These are phyloP conservation scores for Hura crepitans DNA, from an alignment of 441 rosid species.

Conservation along the genomic window DNA sequence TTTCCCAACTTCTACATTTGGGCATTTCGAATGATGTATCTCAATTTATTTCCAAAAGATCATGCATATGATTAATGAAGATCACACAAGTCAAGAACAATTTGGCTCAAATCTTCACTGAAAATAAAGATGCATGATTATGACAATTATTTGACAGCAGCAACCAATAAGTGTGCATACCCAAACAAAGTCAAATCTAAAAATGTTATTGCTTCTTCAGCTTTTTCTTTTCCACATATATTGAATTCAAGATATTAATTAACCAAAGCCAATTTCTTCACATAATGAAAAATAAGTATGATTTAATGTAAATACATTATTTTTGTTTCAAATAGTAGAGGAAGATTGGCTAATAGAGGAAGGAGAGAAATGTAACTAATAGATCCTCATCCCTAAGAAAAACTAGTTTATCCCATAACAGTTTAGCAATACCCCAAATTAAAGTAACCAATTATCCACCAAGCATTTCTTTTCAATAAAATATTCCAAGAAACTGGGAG, in stretches of 20 bases:
- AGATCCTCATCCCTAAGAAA: neutral
- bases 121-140: too few species aligned
- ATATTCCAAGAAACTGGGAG: neutral
- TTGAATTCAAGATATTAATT: neutral
- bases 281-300: neutral
- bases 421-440: neutral
- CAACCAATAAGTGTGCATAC: too few species aligned
- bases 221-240: neutral
- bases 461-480: neutral
- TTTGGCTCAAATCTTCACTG: too few species aligned
- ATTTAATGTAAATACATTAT: neutral
- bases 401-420: neutral
- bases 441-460: too few species aligned
- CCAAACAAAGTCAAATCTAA: neutral
- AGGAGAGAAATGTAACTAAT: neutral
- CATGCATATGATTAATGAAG: too few species aligned
- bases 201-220: neutral
- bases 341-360: neutral
- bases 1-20: neutral
- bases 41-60: too few species aligned
- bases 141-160: too few species aligned
- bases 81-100: too few species aligned
- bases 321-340: neutral
- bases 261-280: neutral
- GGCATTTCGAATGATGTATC: too few species aligned